Evolutionary conservation across 805 yeast species (phyloP), one percentile per base, ranked within the genome.

Genomic region (Starmerella davenportii): DNA sequence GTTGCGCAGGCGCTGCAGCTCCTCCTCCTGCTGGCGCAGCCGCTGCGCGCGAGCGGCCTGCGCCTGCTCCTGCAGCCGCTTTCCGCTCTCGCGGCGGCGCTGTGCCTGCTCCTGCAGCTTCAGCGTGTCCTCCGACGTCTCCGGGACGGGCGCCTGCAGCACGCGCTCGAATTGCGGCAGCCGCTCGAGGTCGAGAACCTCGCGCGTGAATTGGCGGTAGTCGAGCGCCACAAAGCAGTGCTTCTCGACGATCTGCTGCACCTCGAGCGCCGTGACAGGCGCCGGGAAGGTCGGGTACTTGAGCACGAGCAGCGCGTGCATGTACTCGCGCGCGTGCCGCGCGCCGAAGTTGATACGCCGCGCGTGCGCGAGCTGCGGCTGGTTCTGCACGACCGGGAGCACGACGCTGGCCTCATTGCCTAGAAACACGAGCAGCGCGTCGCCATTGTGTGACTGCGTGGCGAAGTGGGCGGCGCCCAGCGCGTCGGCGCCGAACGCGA

Each of bases 341-440:
- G 95, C 96, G 43, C 96, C 96, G 81, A 90, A 81, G 53, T 81
- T 82, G 29, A 90, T 71, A 51, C 96, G 65, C 51, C 82, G 84
- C 7, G 84, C 63, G 41, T 75, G 76, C 21, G 68, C 60, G 39
- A 81, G 55, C 2, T 74, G 46, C 0, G 92, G 85, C 38, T 62
- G 61, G 0, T 84, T 82, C n/a, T 70, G 54, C 11, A 80, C 46
- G 2, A 87, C 81, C 0, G 98, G 98, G 15, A 87, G 72, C 0
- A 90, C 58, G 52, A 75, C 76, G 0, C 93, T 78, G 38, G 80
- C 69, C 49, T 85, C 90, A 56, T 81, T 68, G 3, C 94, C 95
- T 5, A 82, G 64, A 8, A 80, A 76, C 34, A 90, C 67, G 2
- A 87, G 82, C n/a, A 90, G 52, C 1, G 94, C 95, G 25, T 42